Conservation (phyloP, 202 grass and related monocot species). For the Schoenoplectus triqueter region DNA sequence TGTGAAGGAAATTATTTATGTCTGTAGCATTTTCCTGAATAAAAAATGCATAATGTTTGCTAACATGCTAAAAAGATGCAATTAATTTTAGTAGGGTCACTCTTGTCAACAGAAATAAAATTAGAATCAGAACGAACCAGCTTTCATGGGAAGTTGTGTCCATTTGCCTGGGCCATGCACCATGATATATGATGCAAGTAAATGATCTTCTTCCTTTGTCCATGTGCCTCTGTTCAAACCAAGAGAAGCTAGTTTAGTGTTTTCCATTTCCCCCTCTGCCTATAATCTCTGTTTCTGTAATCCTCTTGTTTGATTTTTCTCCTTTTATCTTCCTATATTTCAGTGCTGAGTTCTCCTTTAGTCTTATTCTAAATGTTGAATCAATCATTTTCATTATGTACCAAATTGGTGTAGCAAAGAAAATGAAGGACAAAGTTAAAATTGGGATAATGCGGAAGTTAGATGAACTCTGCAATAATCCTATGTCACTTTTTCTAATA, state of each 20-base stretch:
- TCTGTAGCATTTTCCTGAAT: neutral
- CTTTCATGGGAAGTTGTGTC: slow-evolving; percentile 37
- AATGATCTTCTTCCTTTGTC: slow-evolving; percentile 39
- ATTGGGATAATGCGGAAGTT: slow-evolving; percentile 36
- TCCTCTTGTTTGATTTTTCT: neutral
- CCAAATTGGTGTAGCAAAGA: slow-evolving; percentile 10
- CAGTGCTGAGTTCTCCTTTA: neutral
- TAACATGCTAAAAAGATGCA: too few species aligned
- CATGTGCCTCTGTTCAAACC: slow-evolving; percentile 44
- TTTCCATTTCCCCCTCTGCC: slow-evolving; percentile 15
- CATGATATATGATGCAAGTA: slow-evolving; percentile 33
- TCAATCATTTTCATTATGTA: slow-evolving; percentile 30
- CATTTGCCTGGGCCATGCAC: slow-evolving; percentile 36
- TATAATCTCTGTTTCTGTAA: neutral
- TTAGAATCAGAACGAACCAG: slow-evolving; percentile 36
- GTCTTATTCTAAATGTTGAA: slow-evolving; percentile 7
- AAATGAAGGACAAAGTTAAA: slow-evolving; percentile 26
- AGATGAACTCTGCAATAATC: slow-evolving; percentile 13
- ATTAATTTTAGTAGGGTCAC: neutral
- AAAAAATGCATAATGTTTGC: neutral
- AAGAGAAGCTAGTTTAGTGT: slow-evolving; percentile 6
- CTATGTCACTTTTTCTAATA: neutral
- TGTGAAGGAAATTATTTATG: neutral
- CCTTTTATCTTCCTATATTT: neutral
- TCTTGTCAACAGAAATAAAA: neutral